A percentile compares a stretch with the other conserved stretches of the same genome.
Conservation (phyloP, 495 filamentous ascomycete species). For the Penicillium paxilli region DNA sequence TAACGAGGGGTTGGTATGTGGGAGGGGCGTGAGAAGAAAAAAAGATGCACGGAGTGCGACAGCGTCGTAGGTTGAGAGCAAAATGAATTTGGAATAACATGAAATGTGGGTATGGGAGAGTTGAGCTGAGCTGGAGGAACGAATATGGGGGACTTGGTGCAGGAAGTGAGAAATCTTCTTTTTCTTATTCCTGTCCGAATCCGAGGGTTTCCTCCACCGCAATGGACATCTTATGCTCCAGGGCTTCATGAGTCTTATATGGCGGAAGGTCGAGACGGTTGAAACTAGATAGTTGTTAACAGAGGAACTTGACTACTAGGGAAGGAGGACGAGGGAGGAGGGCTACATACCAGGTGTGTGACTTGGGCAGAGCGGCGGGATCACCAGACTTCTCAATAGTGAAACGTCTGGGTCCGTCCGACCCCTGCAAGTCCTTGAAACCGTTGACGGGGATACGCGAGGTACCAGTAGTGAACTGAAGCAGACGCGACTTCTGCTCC, state of each 20-base stretch:
- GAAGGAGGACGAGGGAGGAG: slow-evolving; percentile 1
- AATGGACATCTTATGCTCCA: slow-evolving; percentile 88
- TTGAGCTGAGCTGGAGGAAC: neutral
- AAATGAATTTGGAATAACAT: neutral
- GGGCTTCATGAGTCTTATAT: slow-evolving; percentile 82
- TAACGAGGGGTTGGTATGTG: neutral
- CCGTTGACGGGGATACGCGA: slow-evolving; percentile 98
- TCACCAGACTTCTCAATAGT: slow-evolving; percentile 98
- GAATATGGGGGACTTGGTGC: neutral
- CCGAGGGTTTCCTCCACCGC: slow-evolving; percentile 99
- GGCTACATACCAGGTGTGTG: slow-evolving; percentile 94
- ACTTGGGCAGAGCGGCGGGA: slow-evolving; percentile 85
- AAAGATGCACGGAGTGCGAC: neutral
- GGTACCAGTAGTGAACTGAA: slow-evolving; percentile 97
- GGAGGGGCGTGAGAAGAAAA: neutral
- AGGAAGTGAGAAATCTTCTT: neutral
- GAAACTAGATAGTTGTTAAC: slow-evolving; percentile 62
- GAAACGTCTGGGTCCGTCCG: slow-evolving; percentile 91
- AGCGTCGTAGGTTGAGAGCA: neutral
- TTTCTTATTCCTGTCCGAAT: slow-evolving; percentile 88
- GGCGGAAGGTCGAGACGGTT: slow-evolving; percentile 95
- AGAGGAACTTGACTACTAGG: no score
- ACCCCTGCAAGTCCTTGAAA: slow-evolving; percentile 98
- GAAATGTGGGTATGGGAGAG: neutral
- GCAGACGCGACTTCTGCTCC: slow-evolving; percentile 92